phyloP scores from a whole-genome alignment of 495 filamentous ascomycete species.

The Stereocaulon alpinum region DNA sequence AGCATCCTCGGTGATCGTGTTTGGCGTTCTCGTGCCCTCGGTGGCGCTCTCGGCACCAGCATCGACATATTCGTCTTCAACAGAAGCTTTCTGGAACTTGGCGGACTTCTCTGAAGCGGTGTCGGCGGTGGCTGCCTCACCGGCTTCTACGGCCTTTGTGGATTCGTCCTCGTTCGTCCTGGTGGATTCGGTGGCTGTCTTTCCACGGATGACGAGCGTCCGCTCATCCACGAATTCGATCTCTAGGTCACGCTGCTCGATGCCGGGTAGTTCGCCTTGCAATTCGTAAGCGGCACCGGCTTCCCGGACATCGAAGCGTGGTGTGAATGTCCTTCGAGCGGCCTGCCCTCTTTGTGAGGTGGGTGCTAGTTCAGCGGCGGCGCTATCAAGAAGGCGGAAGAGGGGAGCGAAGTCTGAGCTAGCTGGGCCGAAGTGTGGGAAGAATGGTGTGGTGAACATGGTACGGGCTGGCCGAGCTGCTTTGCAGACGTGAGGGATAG shows the following conservation, averaged over 20 bases:
- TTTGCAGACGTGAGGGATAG: slow-evolving; percentile 16
- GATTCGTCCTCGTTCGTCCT: slow-evolving; percentile 24
- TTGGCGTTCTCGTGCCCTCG: slow-evolving; percentile 22
- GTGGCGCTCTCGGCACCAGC: slow-evolving; percentile 26
- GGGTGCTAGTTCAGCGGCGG: slow-evolving; percentile 15
- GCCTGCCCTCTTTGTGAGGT: neutral
- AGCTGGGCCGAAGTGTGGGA: slow-evolving; percentile 8
- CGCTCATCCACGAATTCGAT: slow-evolving; percentile 78
- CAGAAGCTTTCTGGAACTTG: slow-evolving; percentile 43
- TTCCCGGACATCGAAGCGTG: slow-evolving; percentile 77
- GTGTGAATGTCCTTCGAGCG: slow-evolving; percentile 42
- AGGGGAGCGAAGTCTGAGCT: slow-evolving; percentile 9
- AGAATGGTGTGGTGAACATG: slow-evolving; percentile 18
- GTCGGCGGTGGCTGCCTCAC: slow-evolving; percentile 24
- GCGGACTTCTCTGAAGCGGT: slow-evolving; percentile 24
- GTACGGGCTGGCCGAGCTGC: slow-evolving; percentile 5
- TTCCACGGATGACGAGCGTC: slow-evolving; percentile 66
- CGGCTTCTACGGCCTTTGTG: slow-evolving; percentile 11
- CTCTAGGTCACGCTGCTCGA: slow-evolving; percentile 63
- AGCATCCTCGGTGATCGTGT: slow-evolving; percentile 14
- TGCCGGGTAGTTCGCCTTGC: slow-evolving; percentile 79
- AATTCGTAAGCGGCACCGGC: slow-evolving; percentile 59
- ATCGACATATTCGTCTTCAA: slow-evolving; percentile 50
- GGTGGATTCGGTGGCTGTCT: slow-evolving; percentile 44
- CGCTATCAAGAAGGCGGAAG: slow-evolving; percentile 18